Conservation (phyloP, 2,329 filamentous ascomycete species). For the Thielaviopsis euricoi region DNA sequence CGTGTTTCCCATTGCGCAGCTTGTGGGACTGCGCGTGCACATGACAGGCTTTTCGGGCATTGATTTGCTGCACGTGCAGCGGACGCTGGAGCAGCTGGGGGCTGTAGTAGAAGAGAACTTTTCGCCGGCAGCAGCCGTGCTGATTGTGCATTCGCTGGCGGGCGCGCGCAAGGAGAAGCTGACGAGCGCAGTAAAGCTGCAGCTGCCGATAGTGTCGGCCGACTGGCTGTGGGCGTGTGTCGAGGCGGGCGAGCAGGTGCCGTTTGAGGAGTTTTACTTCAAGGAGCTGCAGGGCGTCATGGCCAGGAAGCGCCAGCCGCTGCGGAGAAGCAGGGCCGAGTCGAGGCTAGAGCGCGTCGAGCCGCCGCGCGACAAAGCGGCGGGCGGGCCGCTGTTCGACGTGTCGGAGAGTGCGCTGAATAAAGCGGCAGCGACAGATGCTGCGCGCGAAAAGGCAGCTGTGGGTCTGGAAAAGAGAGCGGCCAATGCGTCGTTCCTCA, state of each 20-base stretch:
- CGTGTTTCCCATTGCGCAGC: slow-evolving; percentile 51
- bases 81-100: slow-evolving; percentile 58
- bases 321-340: neutral
- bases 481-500: too few species aligned
- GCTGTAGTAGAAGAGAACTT: slow-evolving; percentile 69
- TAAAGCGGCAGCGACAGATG: neutral
- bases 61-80: slow-evolving; percentile 71
- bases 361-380: too few species aligned
- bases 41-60: slow-evolving; percentile 72
- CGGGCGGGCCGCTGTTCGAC: neutral
- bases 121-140: slow-evolving; percentile 51
- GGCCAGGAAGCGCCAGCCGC: neutral
- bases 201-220: slow-evolving; percentile 63
- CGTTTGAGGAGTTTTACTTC: too few species aligned
- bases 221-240: slow-evolving; percentile 82
- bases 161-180: slow-evolving; percentile 58
- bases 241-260: slow-evolving; percentile 19
- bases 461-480: too few species aligned
- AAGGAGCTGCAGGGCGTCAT: too few species aligned
- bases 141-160: slow-evolving; percentile 50
- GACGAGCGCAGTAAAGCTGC: slow-evolving; percentile 55
- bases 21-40: slow-evolving; percentile 54
- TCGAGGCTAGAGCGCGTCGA: too few species aligned
- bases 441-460: too few species aligned
- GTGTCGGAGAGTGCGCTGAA: slow-evolving; percentile 1